Evolutionary conservation across 805 yeast genomes (phyloP), one percentile per base, ranked within the genome.

Genomic region (Danielia oregonensis): DNA sequence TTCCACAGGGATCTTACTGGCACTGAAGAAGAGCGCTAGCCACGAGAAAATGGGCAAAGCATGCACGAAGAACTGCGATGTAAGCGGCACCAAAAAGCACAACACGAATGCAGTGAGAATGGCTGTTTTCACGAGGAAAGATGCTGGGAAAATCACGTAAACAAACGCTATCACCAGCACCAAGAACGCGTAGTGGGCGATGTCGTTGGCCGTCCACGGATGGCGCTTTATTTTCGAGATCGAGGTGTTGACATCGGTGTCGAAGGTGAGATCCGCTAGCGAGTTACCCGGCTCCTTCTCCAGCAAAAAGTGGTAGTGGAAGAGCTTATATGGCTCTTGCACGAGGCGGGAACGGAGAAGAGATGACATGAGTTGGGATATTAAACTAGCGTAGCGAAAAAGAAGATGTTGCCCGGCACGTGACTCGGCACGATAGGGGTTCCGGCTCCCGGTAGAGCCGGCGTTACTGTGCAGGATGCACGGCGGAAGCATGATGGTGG

Each of bases 21-120:
- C 79, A 17, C 82, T 74, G 62, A 84, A 87, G 61, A 81, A 89
- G 33, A 91, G 70, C 16, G 87, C 78, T 46, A 86, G 73, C 96
- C 96, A 89, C 2, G 94, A 71, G 36, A 82, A 74, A 15, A 91
- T 78, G 3, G 97, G 97, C 52, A 86, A 60, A 10, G 87, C 93
- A 48, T 79, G 79, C 33, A 86, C 68, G 58, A 86, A 86, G 56
- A 89, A 87, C 58, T 91, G 97, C 6, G 84, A 73, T 2, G 93
- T 78, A 28, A 83, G 58, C 6, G 97, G 97, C 10, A 88, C 55
- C 26, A 69, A 51, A 32, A 83, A 62, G 41, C 84, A 65, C 8
- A 72, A 47, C 14, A 65, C 37, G 23, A 71, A 58, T 25, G 76
- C 63, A 16, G 72, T 47, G 10, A 61, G 48, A 8, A 71, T 70